Evolutionary conservation across 2,329 filamentous ascomycete genomes (phyloP).

Genomic region (Ceratocystis colombiana): DNA sequence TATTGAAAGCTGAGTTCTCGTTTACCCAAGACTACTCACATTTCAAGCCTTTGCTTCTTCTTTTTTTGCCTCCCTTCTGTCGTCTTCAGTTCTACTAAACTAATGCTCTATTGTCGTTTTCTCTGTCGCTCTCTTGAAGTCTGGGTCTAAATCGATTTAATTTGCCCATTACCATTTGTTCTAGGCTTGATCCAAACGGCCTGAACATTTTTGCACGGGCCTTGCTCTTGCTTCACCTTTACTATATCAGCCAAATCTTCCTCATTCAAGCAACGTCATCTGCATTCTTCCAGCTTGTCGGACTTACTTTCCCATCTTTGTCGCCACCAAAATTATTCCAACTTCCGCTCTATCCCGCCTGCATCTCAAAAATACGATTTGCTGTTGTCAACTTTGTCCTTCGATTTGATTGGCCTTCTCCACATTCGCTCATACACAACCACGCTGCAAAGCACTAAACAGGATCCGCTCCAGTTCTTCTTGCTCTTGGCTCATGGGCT

Average conservation of each 20-base stretch:
- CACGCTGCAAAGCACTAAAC: background rate
- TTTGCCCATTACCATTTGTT: background rate
- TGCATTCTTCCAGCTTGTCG: background rate
- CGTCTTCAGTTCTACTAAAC: background rate
- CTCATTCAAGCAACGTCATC: background rate
- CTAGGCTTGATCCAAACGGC: background rate
- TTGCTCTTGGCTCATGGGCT: background rate
- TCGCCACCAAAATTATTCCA: background rate
- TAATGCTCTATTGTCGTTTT: too few species aligned
- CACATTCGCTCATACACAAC: background rate
- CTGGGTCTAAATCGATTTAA: too few species aligned
- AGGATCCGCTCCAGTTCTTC: background rate
- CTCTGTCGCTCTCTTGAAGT: too few species aligned
- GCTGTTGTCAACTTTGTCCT: background rate
- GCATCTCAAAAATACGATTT: background rate
- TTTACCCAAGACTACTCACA: constrained; percentile 6
- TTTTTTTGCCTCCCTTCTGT: constrained; percentile 10
- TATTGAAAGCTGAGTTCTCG: constrained; percentile 7
- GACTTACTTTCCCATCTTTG: background rate
- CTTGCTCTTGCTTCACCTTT: background rate
- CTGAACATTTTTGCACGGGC: constrained; percentile 12
- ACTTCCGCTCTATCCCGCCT: background rate
- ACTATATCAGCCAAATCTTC: background rate
- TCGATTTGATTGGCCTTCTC: constrained; percentile 2
- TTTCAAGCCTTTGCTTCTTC: background rate